Evolutionary conservation across 192 early-diverging fungal genomes (phyloP).

Genomic region (Umbelopsis isabellina): DNA sequence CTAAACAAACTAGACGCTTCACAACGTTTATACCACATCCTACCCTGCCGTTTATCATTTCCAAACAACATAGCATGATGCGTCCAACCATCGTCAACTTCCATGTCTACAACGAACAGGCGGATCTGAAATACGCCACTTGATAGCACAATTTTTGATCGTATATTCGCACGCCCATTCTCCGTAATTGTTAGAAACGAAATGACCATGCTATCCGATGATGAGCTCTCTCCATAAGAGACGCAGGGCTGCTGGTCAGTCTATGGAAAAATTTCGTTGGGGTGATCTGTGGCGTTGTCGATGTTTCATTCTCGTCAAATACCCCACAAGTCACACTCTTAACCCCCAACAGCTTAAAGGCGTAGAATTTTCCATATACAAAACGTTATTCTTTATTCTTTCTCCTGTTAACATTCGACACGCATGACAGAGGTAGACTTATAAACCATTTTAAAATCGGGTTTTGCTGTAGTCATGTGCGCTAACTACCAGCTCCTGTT

Average conservation of each 20-base stretch:
- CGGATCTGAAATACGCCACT: neutral
- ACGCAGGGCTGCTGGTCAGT: too few relatives aligned
- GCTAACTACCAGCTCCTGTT: neutral
- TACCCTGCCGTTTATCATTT: slow-evolving; percentile 68
- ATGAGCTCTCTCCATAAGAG: too few relatives aligned
- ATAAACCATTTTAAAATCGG: neutral
- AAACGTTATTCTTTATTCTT: too few relatives aligned
- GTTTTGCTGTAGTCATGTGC: neutral
- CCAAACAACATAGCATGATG: slow-evolving; percentile 48
- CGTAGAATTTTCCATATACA: neutral
- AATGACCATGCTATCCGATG: too few relatives aligned
- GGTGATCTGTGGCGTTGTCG: too few relatives aligned
- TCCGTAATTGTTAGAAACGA: too few relatives aligned
- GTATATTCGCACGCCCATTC: neutral
- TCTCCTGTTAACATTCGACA: too few relatives aligned
- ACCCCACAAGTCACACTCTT: too few relatives aligned
- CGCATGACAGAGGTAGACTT: slow-evolving; percentile 7
- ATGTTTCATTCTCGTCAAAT: too few relatives aligned
- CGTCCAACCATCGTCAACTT: slow-evolving; percentile 52
- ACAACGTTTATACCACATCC: slow-evolving; percentile 71
- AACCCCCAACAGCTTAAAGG: too few relatives aligned
- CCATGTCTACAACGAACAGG: slow-evolving; percentile 34
- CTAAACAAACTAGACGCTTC: slow-evolving; percentile 46
- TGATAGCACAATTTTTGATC: neutral
- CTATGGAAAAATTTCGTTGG: too few relatives aligned